A percentile compares a stretch with the other conserved stretches of the same genome.
phyloP scores from a whole-genome alignment of 2,329 filamentous ascomycete species.

The Epicoccum nigrum region DNA sequence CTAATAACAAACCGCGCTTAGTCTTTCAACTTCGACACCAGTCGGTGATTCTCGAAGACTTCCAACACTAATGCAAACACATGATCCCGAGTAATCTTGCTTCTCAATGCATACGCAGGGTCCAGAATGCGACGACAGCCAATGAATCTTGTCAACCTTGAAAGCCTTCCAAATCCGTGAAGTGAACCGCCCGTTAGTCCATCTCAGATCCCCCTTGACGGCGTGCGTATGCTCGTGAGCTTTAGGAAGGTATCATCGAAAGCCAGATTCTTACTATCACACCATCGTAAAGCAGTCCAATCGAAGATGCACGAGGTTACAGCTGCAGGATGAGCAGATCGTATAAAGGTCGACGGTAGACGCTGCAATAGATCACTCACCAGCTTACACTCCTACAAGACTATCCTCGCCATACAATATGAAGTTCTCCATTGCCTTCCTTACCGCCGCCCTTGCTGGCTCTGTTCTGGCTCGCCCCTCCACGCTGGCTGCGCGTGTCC shows the following conservation, averaged over 20 bases:
- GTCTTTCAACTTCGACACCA: background rate
- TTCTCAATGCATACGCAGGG: background rate
- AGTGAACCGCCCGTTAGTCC: background rate
- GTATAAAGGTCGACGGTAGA: constrained; percentile 3
- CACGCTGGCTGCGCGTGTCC: constrained; percentile 21
- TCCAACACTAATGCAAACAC: background rate
- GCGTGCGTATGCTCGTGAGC: background rate
- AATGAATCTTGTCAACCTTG: background rate
- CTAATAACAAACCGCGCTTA: background rate
- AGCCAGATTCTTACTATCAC: background rate
- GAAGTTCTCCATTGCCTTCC: constrained; percentile 21
- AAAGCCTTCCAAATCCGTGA: background rate
- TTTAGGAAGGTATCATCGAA: constrained; percentile 17
- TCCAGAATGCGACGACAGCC: background rate
- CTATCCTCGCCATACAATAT: constrained; percentile 6
- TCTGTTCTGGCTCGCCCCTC: constrained; percentile 22
- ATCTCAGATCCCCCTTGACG: background rate
- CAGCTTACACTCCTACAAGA: background rate
- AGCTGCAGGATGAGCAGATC: background rate
- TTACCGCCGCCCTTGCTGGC: constrained; percentile 19
- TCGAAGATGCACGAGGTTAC: background rate
- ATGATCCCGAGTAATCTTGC: background rate
- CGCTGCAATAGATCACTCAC: background rate
- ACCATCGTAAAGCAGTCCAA: background rate
- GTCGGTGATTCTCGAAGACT: background rate